Conservation (phyloP, 345 rosid species). For the Murraya koenigii region DNA sequence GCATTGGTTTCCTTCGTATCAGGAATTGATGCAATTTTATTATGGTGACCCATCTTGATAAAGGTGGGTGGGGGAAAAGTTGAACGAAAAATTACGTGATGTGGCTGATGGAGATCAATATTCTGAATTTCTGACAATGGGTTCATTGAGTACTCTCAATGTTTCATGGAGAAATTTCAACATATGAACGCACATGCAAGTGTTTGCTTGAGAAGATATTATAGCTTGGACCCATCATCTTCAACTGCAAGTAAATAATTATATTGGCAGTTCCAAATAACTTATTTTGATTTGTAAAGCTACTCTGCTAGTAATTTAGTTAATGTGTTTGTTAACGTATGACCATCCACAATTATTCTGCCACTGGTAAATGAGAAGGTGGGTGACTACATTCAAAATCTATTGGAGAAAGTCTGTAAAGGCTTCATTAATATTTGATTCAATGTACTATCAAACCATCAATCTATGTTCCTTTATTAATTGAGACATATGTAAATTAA, state of each 20-base stretch:
- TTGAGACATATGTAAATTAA: not conserved
- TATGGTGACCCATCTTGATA: not conserved
- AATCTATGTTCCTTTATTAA: not conserved
- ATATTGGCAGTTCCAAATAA: too few relatives aligned
- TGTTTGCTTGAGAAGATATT: not conserved
- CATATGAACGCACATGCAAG: not conserved
- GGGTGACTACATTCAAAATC: not conserved
- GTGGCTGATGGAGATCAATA: not conserved
- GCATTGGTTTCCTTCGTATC: not conserved
- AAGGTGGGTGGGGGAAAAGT: not conserved
- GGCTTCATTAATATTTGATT: not conserved
- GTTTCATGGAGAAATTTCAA: not conserved
- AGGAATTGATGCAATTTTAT: not conserved
- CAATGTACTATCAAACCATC: too few relatives aligned
- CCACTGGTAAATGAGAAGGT: not conserved
- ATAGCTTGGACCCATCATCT: not conserved
- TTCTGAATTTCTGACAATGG: not conserved
- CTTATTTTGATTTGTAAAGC: too few relatives aligned
- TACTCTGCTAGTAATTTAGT: not conserved
- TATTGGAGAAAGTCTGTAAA: not conserved
- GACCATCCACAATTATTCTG: not conserved
- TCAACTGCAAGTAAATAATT: not conserved
- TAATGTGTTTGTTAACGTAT: not conserved
- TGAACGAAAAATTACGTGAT: not conserved
- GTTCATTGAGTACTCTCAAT: too few relatives aligned